Base-by-base conservation (phyloP, 2,329 filamentous ascomycete genomes). In the Fusarium bulbicola region DNA sequence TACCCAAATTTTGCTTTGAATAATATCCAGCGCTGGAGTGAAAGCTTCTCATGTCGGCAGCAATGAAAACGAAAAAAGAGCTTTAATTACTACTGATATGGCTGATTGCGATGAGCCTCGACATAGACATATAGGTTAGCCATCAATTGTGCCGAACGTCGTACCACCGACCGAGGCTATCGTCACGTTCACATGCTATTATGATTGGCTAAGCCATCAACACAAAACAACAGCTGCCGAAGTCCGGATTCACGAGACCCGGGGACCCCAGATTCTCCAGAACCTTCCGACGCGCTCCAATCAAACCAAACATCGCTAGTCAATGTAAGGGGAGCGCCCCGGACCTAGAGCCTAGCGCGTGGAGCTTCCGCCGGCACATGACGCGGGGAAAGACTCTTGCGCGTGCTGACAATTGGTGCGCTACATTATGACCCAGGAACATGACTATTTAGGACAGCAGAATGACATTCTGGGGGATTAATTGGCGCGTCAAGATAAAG, bases 201-300 rank as follows among this genome's bases (percentile, higher is more conserved):
- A 24, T 16, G 14, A 53, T 53, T 53, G 34, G 50, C 18, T 7
- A 18, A 18, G 14, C 2, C 4, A n/a, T n/a, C 18, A 37, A 28
- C 28, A 28, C 24, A 53, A 53, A 53, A 37, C 14, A 16, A 3
- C 50, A 26, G 24, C 14, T 53, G 50, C 50, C 24, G 34, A 40
- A 54, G 24, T 4, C 50, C 50, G 50, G 13, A n/a, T n/a, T 7
- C 34, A 54, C 24, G 24, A 28, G 50, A 40, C 50, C 14, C 3
- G 34, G 50, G 50, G 34, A 54, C 50, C 50, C 50, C 50, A 28
- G 50, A 54, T 54, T 54, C 50, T 18, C 34, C 34, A 53, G 50
- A 37, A 28, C 7, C 0, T 7, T 18, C 6, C 24, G 20, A 54
- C 8, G 50, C 50, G 50, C 24, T 11, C 50, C 50, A 54, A 54